Base-by-base conservation (phyloP, 1,284 basidiomycete genomes). In the Trichosporon sp. region DNA sequence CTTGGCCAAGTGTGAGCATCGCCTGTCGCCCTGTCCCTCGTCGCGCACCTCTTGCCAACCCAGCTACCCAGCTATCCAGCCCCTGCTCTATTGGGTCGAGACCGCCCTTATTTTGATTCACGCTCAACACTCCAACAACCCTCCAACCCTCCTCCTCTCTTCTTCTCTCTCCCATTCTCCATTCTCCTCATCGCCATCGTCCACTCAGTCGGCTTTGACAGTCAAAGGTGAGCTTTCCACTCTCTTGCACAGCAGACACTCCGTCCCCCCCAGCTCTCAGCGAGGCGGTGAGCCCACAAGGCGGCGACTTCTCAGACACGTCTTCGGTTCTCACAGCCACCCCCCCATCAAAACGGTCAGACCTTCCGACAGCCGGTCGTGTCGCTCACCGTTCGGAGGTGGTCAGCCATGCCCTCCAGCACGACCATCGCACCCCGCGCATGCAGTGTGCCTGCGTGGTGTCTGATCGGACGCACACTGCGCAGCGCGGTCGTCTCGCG, bases 91-190 rank as follows among this genome's bases (percentile, higher is more conserved):
- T 54, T 54, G 51, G 51, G 51, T 54, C 51, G 1, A 12, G 5
- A n/a, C 59, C 16, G 6, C 59, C 59, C 59, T 63, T 63, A 63
- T 63, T 63, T 63, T 63, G 59, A 63, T 63, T 63, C 32, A 63
- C 59, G 21, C 31, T 32, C 26, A 19, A 6, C n/a, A 12, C 56
- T 10, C 8, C 35, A 21, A 35, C 16, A 63, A 2, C 14, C 4
- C 31, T 3, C 56, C n/a, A 14, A 11, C 6, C 14, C 32, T n/a
- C 32, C 32, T n/a, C 31, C 37, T 65, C 37, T 65, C 63, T 43
- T 65, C 63, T 43, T 43, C 38, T 38, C 61, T 65, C 38, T 43
- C n/a, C 16, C 38, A 35, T n/a, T 40, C 37, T 64, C 63, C 63
- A 35, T 65, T 19, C 61, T 10, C 11, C 38, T 12, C 51, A 54